These are phyloP conservation scores for Hericium erinaceus DNA, from an alignment of 768 basidiomycete genomes.

Conservation along the genomic window DNA sequence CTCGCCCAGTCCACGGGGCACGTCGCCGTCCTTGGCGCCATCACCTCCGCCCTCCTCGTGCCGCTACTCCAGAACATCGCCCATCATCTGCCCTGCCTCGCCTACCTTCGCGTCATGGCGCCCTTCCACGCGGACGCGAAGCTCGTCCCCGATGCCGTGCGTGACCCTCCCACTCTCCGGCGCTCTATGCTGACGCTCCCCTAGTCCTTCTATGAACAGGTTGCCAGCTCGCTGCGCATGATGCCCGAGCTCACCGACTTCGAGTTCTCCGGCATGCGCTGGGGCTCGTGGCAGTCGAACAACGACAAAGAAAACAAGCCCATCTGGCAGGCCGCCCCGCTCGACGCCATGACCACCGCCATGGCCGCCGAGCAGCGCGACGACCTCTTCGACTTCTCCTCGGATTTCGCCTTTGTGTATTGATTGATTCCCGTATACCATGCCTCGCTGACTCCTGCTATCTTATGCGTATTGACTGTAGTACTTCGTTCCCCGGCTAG, in stretches of 20 bases:
- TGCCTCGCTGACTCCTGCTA: neutral
- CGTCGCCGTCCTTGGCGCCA: constrained; percentile 48
- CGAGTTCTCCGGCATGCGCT: constrained; percentile 70
- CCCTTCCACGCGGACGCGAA: constrained; percentile 21
- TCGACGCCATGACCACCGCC: constrained; percentile 3
- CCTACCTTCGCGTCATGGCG: constrained; percentile 57
- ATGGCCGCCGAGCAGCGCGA: constrained; percentile 5
- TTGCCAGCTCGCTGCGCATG: constrained; percentile 46
- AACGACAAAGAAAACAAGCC: constrained; percentile 8
- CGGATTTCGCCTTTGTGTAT: constrained; percentile 13
- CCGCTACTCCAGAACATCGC: constrained; percentile 49
- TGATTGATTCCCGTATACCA: constrained; percentile 4
- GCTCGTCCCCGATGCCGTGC: constrained; percentile 23
- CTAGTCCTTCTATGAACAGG: constrained; percentile 55
- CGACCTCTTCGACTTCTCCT: constrained; percentile 4
- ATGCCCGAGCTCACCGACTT: constrained; percentile 56
- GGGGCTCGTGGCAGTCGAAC: constrained; percentile 26
- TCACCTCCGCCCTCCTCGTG: constrained; percentile 48
- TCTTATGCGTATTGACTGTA: constrained; percentile 6
- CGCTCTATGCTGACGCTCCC: constrained; percentile 5
- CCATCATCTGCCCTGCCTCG: constrained; percentile 47
- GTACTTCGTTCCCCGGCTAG: neutral
- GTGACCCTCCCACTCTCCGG: constrained; percentile 8
- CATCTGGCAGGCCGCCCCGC: constrained; percentile 12
- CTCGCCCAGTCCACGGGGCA: constrained; percentile 42